Base-by-base conservation (phyloP, 2,329 filamentous ascomycete genomes). In the Tolypocladium paradoxum region DNA sequence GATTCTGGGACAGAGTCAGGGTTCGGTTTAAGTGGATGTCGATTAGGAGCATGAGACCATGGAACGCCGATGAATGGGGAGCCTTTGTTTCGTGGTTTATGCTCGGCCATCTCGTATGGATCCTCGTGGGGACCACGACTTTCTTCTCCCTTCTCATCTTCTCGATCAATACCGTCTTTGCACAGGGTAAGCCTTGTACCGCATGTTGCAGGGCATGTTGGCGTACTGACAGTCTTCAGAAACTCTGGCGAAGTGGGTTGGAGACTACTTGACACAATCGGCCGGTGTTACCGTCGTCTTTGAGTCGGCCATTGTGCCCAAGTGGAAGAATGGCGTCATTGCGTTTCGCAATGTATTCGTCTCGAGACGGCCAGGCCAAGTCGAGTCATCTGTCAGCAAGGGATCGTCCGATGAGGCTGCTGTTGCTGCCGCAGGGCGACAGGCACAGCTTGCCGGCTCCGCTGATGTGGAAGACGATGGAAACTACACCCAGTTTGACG, bases 1-100 rank as follows among this genome's bases (percentile, higher is more conserved):
- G 91, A 1, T 96, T 97, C 68, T 93, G 90, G 84, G 86, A 95
- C 57, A 82, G 93, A 49, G 70, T 96, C 46, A 90, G 87, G 64
- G 88, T 97, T 27, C 86, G 90, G 40, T 95, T 97, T 74, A 99
- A 99, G 70, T 99, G 93, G 93, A 85, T 93, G 62, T 95, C 93
- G 2, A 99, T 99, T 62, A 79, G 91, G 65, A 96, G 91, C 66
- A 88, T 88, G 68, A 81, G 93, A 37, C 93, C 93, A 0, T 99
- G 93, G 82, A 99, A 95, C 68, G 81, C 86, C 24, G 93, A 99
- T 68, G 93, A 99, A 72, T 96, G 96, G 76, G 88, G 90, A 47
- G 93, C 93, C 4, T 92, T 99, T 57, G 83, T 78, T 51, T 97
- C 93, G 2, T 97, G 92, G 92, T 87, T 99, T 57, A 79, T 97